A percentile compares a stretch with the other conserved stretches of the same genome.
phyloP scores from a whole-genome alignment of 1,284 basidiomycete genomes.

The Cryptococcus sp. region DNA sequence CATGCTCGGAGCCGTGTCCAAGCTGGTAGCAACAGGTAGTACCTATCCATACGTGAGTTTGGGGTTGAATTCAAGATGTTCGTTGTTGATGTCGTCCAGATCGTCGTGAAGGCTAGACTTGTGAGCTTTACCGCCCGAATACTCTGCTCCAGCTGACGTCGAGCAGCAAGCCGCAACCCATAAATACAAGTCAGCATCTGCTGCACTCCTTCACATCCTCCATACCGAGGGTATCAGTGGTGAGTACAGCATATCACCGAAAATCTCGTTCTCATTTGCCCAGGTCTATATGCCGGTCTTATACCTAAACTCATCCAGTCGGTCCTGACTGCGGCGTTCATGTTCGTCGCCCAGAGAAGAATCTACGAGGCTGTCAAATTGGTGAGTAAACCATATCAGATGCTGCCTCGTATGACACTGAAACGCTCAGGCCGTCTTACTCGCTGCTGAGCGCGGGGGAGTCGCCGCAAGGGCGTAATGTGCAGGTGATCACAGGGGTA shows the following conservation, averaged over 20 bases:
- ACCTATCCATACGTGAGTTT: slow-evolving; percentile 47
- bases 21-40: slow-evolving; percentile 55
- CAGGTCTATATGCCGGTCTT: slow-evolving; percentile 78
- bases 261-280: neutral
- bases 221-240: slow-evolving; percentile 65
- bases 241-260: slow-evolving; percentile 9
- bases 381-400: slow-evolving; percentile 12
- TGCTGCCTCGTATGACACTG: neutral
- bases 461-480: neutral
- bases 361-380: slow-evolving; percentile 49
- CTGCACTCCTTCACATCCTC: slow-evolving; percentile 54
- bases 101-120: slow-evolving; percentile 48
- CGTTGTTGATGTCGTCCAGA: slow-evolving; percentile 15
- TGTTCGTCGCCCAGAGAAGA: slow-evolving; percentile 77
- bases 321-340: slow-evolving; percentile 81
- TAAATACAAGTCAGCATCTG: slow-evolving; percentile 45
- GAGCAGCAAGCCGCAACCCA: slow-evolving; percentile 47
- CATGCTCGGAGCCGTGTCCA: slow-evolving; percentile 81
- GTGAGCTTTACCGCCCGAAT: slow-evolving; percentile 15
- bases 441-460: neutral
- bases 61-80: neutral
- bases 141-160: neutral
- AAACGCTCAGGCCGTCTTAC: neutral
- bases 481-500: too few species aligned
- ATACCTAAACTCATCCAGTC: slow-evolving; percentile 81